Base-by-base conservation (phyloP, 2,329 filamentous ascomycete genomes). In the Aspergillus chevalieri region DNA sequence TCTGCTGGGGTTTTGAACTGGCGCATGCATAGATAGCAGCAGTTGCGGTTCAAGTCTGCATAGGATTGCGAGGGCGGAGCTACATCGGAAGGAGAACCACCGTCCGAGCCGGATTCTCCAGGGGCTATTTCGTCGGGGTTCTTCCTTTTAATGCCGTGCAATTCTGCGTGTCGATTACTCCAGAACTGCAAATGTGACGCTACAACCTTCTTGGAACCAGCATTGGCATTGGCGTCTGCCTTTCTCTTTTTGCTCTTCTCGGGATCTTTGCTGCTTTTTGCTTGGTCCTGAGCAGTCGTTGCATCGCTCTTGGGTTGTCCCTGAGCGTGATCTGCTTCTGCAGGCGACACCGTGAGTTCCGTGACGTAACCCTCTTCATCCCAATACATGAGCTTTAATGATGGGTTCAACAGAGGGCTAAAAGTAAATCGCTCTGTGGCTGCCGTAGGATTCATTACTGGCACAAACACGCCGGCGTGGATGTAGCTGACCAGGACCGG, bases 391-490 rank as follows among this genome's bases (percentile, higher is more conserved):
- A 91, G 77, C 52, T 82, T 82, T 50, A 87, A 69, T 0, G 78
- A 74, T 1, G 83, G 77, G 58, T 90, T 90, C 56, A 81, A 82
- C 1, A 88, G 74, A 1, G 86, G 85, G 28, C 78, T 77, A 61
- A 92, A 91, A 0, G 84, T 86, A 63, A 84, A 83, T 43, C 72
- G 75, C 12, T 81, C 77, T n/a, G 76, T 79, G 15, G 78, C 78
- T 0, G 78, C 73, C 4, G 76, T 75, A 6, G 78, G 76, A 46
- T 84, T 79, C 44, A 86, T 76, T 41, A 87, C 84, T 0, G 86
- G 87, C 10, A 91, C 81, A 61, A 94, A 93, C 2, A 93, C 87
- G 4, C 88, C 88, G n/a, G 87, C 82, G 56, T 93, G 88, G 36
- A 91, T 90, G 57, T 86, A 89, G 41, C 81, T 85, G 21, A 89